phyloP scores from a whole-genome alignment of 73 alveolate species.

The Blepharisma japonicum region DNA sequence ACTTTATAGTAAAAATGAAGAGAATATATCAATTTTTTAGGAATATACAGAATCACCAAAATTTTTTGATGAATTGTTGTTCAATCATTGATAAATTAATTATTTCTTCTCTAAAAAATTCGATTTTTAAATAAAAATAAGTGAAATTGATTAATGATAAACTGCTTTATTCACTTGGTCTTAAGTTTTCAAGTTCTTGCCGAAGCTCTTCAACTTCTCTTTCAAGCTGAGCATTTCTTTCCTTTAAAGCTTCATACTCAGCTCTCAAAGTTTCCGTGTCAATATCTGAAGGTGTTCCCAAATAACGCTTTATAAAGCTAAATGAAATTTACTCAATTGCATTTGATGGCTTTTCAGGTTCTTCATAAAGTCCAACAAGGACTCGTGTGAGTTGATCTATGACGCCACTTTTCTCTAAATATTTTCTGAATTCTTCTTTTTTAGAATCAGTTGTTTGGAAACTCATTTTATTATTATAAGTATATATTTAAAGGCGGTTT shows the following conservation, averaged over 20 bases:
- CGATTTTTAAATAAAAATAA: no score
- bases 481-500: no score
- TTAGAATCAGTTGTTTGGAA: conserved; percentile 76
- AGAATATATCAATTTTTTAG: no score
- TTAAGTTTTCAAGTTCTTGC: conserved; percentile 48
- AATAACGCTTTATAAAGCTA: conserved; percentile 71
- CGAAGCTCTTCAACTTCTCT: conserved; percentile 78
- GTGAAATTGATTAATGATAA: background rate
- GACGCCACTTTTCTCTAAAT: conserved; percentile 89
- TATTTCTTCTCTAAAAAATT: no score
- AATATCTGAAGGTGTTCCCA: conserved; percentile 90
- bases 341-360: conserved; percentile 89
- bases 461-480: conserved; percentile 15
- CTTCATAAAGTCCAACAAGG: conserved; percentile 89
- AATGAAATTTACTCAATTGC: conserved; percentile 70
- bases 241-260: conserved; percentile 83
- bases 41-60: no score
- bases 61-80: no score
- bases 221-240: conserved; percentile 67
- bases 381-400: conserved; percentile 89
- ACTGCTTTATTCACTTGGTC: conserved; percentile 44
- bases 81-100: no score
- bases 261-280: conserved; percentile 80
- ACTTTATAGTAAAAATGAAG: no score
- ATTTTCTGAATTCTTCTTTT: conserved; percentile 92